A percentile compares a stretch with the other conserved stretches of the same genome.
Conservation (phyloP, 176 grass and related monocot species). For the Oryza brachyantha region DNA sequence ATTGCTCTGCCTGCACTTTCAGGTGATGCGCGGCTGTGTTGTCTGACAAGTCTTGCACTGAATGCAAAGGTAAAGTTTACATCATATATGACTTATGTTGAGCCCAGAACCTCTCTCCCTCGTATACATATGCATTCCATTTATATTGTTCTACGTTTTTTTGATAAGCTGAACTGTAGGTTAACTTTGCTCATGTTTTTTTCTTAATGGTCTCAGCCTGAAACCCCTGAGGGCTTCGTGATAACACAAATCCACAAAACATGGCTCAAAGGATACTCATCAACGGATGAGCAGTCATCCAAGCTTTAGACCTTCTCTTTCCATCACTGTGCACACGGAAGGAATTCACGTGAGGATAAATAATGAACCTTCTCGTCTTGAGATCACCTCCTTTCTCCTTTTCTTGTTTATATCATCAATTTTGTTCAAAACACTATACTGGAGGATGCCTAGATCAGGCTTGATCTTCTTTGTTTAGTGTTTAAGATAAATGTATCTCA, state of each 20-base stretch:
- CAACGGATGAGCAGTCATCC: conserved; percentile 34
- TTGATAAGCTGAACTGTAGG: neutral
- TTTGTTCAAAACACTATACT: neutral
- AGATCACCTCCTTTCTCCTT: neutral
- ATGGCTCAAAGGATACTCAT: conserved; percentile 57
- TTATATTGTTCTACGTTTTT: neutral
- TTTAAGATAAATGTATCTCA: conserved; percentile 22
- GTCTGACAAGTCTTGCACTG: conserved; percentile 59
- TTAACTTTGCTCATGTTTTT: conserved; percentile 14
- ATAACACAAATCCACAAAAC: conserved; percentile 75
- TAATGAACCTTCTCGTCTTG: neutral
- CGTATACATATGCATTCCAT: neutral
- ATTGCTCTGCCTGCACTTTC: conserved; percentile 23
- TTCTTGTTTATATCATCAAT: conserved; percentile 19
- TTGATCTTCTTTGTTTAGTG: conserved; percentile 12
- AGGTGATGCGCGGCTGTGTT: conserved; percentile 49
- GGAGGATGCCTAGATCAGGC: neutral
- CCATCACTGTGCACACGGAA: neutral
- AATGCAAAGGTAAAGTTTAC: conserved; percentile 69
- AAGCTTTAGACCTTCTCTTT: conserved; percentile 22
- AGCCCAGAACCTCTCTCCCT: neutral
- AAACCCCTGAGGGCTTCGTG: conserved; percentile 39
- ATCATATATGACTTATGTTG: neutral
- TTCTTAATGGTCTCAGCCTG: conserved; percentile 44
- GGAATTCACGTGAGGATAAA: neutral